phyloP scores from a whole-genome alignment of 495 filamentous ascomycete species.

The Daldinia childiae region DNA sequence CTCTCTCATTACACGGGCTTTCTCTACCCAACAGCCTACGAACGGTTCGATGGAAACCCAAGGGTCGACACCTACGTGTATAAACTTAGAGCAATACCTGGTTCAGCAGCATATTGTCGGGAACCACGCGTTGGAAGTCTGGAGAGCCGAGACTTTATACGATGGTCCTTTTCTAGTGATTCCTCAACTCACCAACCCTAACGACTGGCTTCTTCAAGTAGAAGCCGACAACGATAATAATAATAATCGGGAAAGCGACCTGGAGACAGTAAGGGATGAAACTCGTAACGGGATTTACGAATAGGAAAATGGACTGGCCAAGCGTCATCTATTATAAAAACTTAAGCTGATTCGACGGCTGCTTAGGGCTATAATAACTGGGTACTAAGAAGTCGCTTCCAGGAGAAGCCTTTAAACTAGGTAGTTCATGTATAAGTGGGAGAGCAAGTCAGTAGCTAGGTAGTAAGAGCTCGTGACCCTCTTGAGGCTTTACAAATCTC shows the following conservation, averaged over 20 bases:
- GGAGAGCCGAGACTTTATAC: conserved; percentile 5
- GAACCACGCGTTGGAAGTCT: conserved; percentile 8
- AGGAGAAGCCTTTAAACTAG: neutral
- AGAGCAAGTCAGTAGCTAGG: neutral
- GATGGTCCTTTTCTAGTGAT: conserved; percentile 25
- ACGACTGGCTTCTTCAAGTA: neutral
- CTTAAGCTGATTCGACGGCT: neutral
- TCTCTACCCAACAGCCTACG: neutral
- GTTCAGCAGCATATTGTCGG: conserved; percentile 2
- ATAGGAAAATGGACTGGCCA: neutral
- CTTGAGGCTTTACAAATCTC: neutral
- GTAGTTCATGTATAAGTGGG: neutral
- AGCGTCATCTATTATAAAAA: neutral
- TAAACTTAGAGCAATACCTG: conserved; percentile 1
- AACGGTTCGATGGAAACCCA: neutral
- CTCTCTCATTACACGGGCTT: neutral
- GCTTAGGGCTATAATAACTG: neutral
- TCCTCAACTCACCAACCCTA: neutral
- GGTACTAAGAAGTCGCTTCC: neutral
- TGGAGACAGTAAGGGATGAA: conserved; percentile 1
- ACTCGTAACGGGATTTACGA: neutral
- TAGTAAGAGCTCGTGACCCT: neutral
- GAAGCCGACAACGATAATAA: neutral
- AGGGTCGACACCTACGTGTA: neutral
- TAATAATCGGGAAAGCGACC: conserved; percentile 7